Conservation (phyloP, 768 basidiomycete genomes). For the Xanthoconium stramineum region DNA sequence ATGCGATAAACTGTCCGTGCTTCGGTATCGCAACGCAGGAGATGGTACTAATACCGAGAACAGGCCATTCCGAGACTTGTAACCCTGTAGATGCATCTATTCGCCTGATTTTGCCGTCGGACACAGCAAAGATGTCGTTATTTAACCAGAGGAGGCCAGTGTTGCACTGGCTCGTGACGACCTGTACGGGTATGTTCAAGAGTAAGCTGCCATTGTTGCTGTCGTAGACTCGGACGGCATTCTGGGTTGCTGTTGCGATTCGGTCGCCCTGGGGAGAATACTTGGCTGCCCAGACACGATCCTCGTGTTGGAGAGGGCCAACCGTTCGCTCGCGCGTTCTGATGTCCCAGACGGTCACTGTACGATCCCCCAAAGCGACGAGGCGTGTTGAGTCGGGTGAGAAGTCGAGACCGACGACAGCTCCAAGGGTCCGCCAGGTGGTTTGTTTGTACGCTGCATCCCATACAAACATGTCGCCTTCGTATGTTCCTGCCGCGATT, state of each 20-base stretch:
- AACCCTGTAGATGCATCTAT: not conserved
- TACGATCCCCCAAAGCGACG: not conserved
- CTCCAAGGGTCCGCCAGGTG: not conserved
- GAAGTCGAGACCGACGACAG: not conserved
- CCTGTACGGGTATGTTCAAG: not conserved
- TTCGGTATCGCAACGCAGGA: not conserved
- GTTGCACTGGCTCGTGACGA: not conserved
- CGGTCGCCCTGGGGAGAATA: not conserved
- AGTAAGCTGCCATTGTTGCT: not conserved
- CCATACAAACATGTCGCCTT: not conserved
- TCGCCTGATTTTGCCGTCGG: not conserved
- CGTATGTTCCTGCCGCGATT: not conserved
- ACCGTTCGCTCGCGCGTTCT: not conserved
- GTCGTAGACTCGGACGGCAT: not conserved
- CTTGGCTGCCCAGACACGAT: not conserved
- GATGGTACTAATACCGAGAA: rapidly evolving
- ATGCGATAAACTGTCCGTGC: not conserved
- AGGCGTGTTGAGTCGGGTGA: constrained; percentile 4
- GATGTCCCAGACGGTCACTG: not conserved
- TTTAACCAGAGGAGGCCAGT: not conserved
- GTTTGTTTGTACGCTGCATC: not conserved
- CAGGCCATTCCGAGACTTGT: not conserved
- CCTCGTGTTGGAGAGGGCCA: not conserved
- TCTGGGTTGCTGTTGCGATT: not conserved
- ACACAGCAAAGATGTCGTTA: not conserved